Base-by-base conservation (phyloP, 2,329 filamentous ascomycete genomes). In the Neurospora sp. region DNA sequence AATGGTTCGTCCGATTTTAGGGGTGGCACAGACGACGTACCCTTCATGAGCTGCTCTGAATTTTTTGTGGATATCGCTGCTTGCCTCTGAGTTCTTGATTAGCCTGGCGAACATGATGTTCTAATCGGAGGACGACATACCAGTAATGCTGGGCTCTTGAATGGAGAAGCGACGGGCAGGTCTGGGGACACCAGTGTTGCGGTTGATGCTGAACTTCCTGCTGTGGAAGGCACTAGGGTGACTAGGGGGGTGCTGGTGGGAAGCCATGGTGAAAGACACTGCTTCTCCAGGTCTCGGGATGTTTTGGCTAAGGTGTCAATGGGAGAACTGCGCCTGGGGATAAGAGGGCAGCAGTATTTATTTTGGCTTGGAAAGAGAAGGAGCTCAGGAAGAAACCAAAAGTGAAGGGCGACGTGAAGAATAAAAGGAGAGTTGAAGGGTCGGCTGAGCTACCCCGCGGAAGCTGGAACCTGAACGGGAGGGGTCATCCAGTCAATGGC, bases 41-140 rank as follows among this genome's bases (percentile, higher is more conserved):
- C 94, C 94, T 80, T 96, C 92, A 81, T 97, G 94, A 73, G 92
- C 92, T 78, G 89, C 88, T 76, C 94, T 91, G 83, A 97, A 97
- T 79, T 96, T 91, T 73, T 91, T 88, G 81, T 97, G 94, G 77
- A 93, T 91, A 79, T 91, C 91, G 76, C 93, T 97, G 77, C 87
- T 88, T 74, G 89, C 85, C 83, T 97, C 93, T 96, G 78, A 6
- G 68, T 67, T n/a, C 46, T 43, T 66, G 65, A 72, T 72, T 67
- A 73, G 71, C 62, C 67, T 69, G 68, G 69, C 66, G 68, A 72
- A 46, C 19, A 66, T 33, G 19, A 11, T 52, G 4, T 12, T 1
- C 6, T 46, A 6, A 23, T 28, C 3, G 28, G 3, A 57, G 17
- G 23, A 28, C 36, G 66, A 78, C 84, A 76, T 80, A 89, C 87